A percentile compares a stretch with the other conserved stretches of the same genome.
Conservation (phyloP, 1,139 yeast species). For the Magnusiomyces fungicola region DNA sequence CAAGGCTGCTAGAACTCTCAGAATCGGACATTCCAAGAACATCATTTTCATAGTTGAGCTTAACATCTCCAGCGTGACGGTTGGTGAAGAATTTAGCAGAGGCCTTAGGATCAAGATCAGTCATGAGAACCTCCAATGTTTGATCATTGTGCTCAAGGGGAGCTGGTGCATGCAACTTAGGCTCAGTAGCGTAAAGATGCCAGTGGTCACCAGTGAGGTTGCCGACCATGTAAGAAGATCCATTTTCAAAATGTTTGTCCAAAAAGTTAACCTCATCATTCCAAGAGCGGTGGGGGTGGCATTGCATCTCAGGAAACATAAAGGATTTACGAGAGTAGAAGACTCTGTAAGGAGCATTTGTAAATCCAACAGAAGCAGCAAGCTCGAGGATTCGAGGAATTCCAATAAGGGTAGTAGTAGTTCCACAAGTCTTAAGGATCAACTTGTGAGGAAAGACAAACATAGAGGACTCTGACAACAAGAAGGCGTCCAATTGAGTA, state of each 20-base stretch:
- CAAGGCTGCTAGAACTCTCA: constrained; percentile 6
- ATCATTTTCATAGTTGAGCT: constrained; percentile 30
- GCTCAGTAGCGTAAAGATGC: constrained; percentile 69
- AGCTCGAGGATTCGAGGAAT: constrained; percentile 54
- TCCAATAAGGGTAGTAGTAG: constrained; percentile 84
- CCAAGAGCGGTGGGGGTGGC: constrained; percentile 81
- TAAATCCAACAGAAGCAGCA: constrained; percentile 35
- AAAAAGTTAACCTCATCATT: constrained; percentile 65
- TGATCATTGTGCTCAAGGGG: constrained; percentile 45
- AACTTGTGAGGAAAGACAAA: constrained; percentile 84
- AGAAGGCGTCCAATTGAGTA: constrained; percentile 65
- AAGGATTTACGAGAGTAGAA: constrained; percentile 88
- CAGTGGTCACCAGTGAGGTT: constrained; percentile 78
- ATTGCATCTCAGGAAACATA: constrained; percentile 86
- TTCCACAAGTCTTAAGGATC: constrained; percentile 91
- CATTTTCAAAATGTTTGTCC: constrained; percentile 53
- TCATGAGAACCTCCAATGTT: constrained; percentile 88
- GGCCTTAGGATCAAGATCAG: constrained; percentile 56
- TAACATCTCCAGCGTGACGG: constrained; percentile 39
- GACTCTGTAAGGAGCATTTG: constrained; percentile 49
- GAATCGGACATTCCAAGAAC: constrained; percentile 19
- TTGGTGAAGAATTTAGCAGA: constrained; percentile 57
- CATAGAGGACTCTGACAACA: constrained; percentile 82
- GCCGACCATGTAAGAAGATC: constrained; percentile 74
- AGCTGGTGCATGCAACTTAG: constrained; percentile 11